Evolutionary conservation across 306 rosid genomes (phyloP), one percentile per base, ranked within the genome.

Genomic region (Cicer arietinum): DNA sequence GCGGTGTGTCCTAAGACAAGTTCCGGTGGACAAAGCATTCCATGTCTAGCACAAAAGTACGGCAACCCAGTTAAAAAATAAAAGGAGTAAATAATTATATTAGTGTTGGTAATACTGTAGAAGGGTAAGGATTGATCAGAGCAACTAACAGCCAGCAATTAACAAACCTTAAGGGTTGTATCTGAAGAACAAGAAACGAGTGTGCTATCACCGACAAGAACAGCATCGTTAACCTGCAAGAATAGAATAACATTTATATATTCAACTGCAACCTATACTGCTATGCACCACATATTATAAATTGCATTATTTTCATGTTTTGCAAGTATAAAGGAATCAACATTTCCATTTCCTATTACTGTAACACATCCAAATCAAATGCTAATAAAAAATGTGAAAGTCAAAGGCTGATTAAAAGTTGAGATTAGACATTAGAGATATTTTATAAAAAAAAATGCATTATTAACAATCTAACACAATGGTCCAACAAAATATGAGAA

Each of bases 141-240:
- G 64, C 53, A 82, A 75, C 54, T 50, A 65, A 43, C 43, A 50
- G 63, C 45, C 8, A 59, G 67, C 8, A 59, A 81, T 66, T 52
- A 79, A 76, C 69, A 47, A 88, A 95, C 99, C 99, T 95, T 95
- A 40, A 95, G 89, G 53, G 99, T 92, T 22, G 96, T 84, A 84
- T 95, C 99, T 48, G 99, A 95, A 79, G 99, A 92, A 83, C 99
- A 95, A 17, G 99, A 95, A 78, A 95, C 95, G 77, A 95, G 98
- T 14, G 93, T 90, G 52, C 83, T 87, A 66, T 90, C 90, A 46
- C 97, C 99, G 70, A 85, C 99, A 86, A 95, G 76, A 72, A 95
- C 97, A 58, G 89, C 88, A 81, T 95, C 99, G 76, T 95, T 95
- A 63, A 95, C 99, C 99, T 95, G 92, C 86, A 85, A 71, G 56